Percentiles rank a stretch among this genome's conserved stretches.
phyloP scores from a whole-genome alignment of 1,284 basidiomycete genomes.

The Leccinum subrobustum region DNA sequence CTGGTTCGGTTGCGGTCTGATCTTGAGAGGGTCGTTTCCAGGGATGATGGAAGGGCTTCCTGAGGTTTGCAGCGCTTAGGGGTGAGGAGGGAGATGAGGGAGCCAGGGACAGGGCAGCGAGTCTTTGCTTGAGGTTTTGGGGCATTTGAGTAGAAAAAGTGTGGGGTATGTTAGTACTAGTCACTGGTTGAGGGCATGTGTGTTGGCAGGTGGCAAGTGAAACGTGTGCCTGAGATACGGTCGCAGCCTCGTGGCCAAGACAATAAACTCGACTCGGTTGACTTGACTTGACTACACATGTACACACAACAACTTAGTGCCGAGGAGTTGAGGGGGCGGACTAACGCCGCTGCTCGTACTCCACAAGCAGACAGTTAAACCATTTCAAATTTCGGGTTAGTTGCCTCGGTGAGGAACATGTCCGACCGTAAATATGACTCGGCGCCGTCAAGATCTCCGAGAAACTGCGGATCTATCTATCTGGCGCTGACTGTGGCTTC shows the following conservation, averaged over 20 bases:
- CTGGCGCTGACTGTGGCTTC: neutral
- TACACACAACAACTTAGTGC: neutral
- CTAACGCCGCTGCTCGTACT: too few relatives aligned
- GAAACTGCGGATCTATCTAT: neutral
- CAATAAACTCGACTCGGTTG: neutral
- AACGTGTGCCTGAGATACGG: constrained; percentile 11
- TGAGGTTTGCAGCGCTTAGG: constrained; percentile 29
- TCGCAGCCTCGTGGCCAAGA: neutral
- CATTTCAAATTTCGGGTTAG: neutral
- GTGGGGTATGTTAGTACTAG: neutral
- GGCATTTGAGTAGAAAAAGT: constrained; percentile 19
- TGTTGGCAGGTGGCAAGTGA: neutral
- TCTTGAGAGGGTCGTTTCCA: constrained; percentile 24
- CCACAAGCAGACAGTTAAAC: neutral
- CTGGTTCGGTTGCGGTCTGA: constrained; percentile 19
- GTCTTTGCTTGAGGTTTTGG: constrained; percentile 55
- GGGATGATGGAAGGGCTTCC: constrained; percentile 34
- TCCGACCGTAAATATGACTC: neutral
- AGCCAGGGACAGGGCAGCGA: constrained; percentile 54
- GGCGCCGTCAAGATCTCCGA: neutral
- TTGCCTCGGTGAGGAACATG: too few relatives aligned
- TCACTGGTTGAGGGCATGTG: neutral
- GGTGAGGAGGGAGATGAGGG: constrained; percentile 45
- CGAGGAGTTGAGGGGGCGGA: too few relatives aligned
- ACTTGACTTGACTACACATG: constrained; percentile 1